Evolutionary conservation across 768 basidiomycete species (phyloP), one percentile per base, ranked within the genome.

Genomic region (Podaxis carcinomalis): DNA sequence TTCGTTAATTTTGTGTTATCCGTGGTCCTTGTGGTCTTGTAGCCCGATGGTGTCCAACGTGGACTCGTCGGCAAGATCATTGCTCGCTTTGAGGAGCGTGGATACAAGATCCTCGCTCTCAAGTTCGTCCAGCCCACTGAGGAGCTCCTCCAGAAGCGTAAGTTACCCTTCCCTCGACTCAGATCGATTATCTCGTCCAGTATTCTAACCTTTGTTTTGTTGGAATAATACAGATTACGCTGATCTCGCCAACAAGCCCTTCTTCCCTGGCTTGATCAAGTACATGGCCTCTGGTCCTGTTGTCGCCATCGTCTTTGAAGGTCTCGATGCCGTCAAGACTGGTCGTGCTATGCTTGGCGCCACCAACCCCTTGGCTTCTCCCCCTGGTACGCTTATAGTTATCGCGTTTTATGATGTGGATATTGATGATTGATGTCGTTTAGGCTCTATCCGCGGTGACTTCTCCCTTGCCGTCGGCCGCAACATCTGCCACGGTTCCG

Each of bases 31-130:
- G n/a, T 40, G 10, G 39, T 40, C 39, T 40, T 50, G 16, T 35
- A 97, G 95, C 97, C 97, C 70, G 97, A 99, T 79, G 97, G 96
- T 75, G 97, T 99, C 80, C 94, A 98, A 79, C 92, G 97, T 69
- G 88, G 83, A 67, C 90, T 98, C 77, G 82, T 95, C 74, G 96
- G 93, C 73, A 89, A 93, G 80, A 98, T 98, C 86, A 92, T 96
- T 77, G 69, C 83, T 72, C 86, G 96, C 69, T 98, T 99, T 78
- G 97, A 99, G 86, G 87, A 90, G 81, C 93, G 96, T 67, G 97
- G 97, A 67, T 99, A 87, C 88, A 97, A 98, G 84, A 89, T 98
- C 74, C 81, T 90, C 72, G 96, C 96, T 62, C 81, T 98, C 73
- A 98, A 99, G 82, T 82, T 98, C 72, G 87, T 87, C 64, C 86